Base-by-base conservation (phyloP, 2,329 filamentous ascomycete species). In the Monosporascus sp. region DNA sequence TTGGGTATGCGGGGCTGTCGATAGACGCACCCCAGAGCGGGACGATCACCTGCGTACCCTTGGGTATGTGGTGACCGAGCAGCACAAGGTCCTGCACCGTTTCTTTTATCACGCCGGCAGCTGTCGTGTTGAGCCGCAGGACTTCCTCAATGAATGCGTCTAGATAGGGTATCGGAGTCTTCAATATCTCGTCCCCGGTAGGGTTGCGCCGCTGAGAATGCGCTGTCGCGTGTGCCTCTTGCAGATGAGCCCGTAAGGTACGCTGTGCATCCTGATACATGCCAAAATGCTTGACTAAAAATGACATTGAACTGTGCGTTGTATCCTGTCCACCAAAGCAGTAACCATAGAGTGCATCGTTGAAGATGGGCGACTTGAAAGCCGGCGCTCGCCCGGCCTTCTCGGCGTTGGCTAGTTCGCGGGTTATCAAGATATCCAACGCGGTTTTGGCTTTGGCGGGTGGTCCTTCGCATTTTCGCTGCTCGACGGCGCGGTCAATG, bases 391-490 rank as follows among this genome's bases (percentile, higher is more conserved):
- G 47, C 18, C 44, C 51, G 38, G 56, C 56, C 27, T 58, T 58
- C 42, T 47, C 37, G 24, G 56, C 56, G 6, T 51, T 38, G 18
- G 51, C 53, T 1, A 52, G 44, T 45, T 58, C 56, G 9, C 54
- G 54, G 37, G 52, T 49, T 11, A 58, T 52, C 54, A 58, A 54
- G 49, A 57, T 39, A 41, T 58, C 56, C 41, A 58, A 44, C 2
- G 52, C 54, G 5, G 54, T 57, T 36, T 48, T 52, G 15, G 56
- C 54, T 20, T 48, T 45, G 17, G 17, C 38, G 38, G 38, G 38
- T n/a, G 38, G 38, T 7, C 50, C 55, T 8, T 51, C 55, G 22
- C 46, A 49, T 36, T 57, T 49, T 18, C 50, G 39, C 37, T 52
- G 54, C 52, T 51, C 34, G 18, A 54, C n/a, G 24, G 53, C 56